Base-by-base conservation (phyloP, 2,329 filamentous ascomycete genomes). In the Pseudogymnoascus sp. region DNA sequence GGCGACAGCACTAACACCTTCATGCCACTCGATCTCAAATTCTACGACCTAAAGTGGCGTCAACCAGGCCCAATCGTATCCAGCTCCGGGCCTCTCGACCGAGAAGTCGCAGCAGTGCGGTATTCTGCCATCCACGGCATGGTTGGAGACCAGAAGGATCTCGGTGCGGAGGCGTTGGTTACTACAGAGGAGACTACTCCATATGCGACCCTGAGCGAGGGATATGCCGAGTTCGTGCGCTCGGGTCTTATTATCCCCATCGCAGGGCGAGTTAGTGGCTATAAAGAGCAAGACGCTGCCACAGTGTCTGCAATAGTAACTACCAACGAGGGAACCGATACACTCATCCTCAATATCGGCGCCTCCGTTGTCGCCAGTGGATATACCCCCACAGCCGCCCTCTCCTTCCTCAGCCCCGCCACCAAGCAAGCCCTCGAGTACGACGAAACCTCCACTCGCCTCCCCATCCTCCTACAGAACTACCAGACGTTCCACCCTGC, bases 301-400 rank as follows among this genome's bases (percentile, higher is more conserved):
- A 43, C 43, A 25, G 31, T 48, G 11, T 8, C 28, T 13, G 54
- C 63, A 37, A 23, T 62, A 21, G 19, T 68, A 14, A 72, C 69
- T n/a, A 75, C 73, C 73, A 7, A 78, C 67, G 0, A 65, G 79
- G 16, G 43, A 4, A 64, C 63, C 5, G 36, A 63, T 71, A 0
- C 65, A 65, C 0, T 23, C 25, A 73, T 91, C 3, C 71, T 80
- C 0, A 77, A 88, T 61, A 76, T 93, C 31, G 84, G 83, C 0
- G 88, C 86, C 0, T 80, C 95, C 11, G 79, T 96, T 1, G 80
- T 91, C 16, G 90, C 90, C 0, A 93, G 89, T 0, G 91, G 91
- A 1, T 96, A 90, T 71, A 83, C 86, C 4, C 81, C 89, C 0
- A 80, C 83, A 0, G 76, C 81, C 0, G 86, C 87, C 0, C 75